Evolutionary conservation across 257 asterid genomes (phyloP), one percentile per base, ranked within the genome.

Genomic region (Leonotis leonurus): DNA sequence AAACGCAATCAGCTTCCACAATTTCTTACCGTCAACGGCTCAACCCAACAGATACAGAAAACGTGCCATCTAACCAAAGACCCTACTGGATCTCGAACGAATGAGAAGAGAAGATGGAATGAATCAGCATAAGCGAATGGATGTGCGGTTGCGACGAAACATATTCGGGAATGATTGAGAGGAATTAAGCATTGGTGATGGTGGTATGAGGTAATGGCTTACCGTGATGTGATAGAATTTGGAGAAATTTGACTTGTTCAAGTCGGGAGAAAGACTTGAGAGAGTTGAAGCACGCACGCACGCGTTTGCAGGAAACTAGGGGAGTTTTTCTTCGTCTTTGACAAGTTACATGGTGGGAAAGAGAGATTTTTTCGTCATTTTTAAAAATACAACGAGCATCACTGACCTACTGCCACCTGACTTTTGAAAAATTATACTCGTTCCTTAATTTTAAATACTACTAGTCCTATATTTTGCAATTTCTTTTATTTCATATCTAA

Each of bases 261-360:
- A 16, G 11, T 43, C 49, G 0, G 6, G 44, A 16, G 22, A 2
- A 6, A 43, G 24, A 43, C 64, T 48, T 46, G 58, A 39, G 44
- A 41, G 3, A 29, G 32, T 66, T 56, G 73, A 65, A 25, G 33
- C 64, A 27, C 36, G 62, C 30, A 56, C n/a, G 60, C 44, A 72
- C 75, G 67, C 70, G 71, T 43, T 41, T 62, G 63, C 14, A 22
- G 51, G 64, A 72, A 64, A 68, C 64, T 45, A 68, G 43, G 43
- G 16, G 24, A 27, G 4, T 8, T 53, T n/a, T 21, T 49, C 9
- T 48, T 1, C 8, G 39, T 33, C 11, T 33, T n/a, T n/a, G n/a
- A n/a, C n/a, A n/a, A n/a, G n/a, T n/a, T n/a, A 14, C 12, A 53
- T 56, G 75, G 76, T 77, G 78, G 70, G 81, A 77, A 76, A 56